A percentile compares a stretch with the other conserved stretches of the same genome.
Evolutionary conservation across 495 filamentous ascomycete genomes (phyloP).

Genomic region (Talaromyces adpressus): DNA sequence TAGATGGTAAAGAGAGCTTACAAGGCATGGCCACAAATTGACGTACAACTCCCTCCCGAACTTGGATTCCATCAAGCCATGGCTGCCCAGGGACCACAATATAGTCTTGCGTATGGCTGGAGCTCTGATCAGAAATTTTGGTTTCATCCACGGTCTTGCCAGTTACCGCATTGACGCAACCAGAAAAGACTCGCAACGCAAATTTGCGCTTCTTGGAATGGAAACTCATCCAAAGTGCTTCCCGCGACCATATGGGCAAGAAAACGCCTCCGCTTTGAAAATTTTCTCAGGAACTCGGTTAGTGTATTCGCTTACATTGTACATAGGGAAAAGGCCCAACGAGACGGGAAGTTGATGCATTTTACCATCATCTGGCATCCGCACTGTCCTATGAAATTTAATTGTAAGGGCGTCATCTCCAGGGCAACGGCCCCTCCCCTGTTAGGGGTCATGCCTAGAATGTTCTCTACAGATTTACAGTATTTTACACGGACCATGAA

Average conservation of each 20-base stretch:
- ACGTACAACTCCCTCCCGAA: neutral
- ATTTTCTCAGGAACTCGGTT: neutral
- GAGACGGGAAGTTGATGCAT: neutral
- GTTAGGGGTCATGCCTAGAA: too few species aligned
- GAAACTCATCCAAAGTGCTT: neutral
- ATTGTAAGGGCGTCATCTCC: too few species aligned
- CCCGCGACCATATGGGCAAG: neutral
- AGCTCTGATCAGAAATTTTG: neutral
- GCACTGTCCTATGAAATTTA: neutral
- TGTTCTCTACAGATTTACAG: too few species aligned
- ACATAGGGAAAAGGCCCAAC: neutral
- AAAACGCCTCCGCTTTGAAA: neutral
- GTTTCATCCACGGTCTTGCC: neutral
- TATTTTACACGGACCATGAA: too few species aligned
- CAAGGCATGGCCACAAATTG: neutral
- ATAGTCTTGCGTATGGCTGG: neutral
- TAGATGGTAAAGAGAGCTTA: too few species aligned
- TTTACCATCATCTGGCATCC: neutral
- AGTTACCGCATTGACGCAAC: neutral
- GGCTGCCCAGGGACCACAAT: neutral
- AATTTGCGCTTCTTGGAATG: neutral
- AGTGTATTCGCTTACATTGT: neutral
- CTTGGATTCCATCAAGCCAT: neutral
- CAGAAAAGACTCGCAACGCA: neutral
- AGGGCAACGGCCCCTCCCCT: too few species aligned